Percentiles rank a stretch among this genome's conserved stretches.
Conservation (phyloP, 495 filamentous ascomycete species). For the Xylaria bambusicola region DNA sequence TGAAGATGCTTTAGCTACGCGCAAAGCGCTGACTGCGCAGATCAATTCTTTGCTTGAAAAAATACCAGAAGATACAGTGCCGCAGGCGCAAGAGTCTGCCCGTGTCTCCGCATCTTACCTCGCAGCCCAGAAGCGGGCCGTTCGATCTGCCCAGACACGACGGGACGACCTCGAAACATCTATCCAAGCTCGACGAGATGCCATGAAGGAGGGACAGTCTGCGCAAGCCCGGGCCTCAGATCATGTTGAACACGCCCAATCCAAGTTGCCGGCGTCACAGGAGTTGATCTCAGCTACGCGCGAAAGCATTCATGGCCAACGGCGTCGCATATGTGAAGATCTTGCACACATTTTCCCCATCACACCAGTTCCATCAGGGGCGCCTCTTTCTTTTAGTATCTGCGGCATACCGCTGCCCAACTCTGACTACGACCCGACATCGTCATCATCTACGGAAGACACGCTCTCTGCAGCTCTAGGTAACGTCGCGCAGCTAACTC, state of each 20-base stretch:
- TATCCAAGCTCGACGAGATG: slow-evolving; percentile 62
- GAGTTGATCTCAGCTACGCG: slow-evolving; percentile 57
- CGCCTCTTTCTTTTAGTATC: slow-evolving; percentile 74
- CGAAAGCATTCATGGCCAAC: slow-evolving; percentile 73
- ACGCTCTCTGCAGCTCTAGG: slow-evolving; percentile 80
- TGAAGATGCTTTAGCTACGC: slow-evolving; percentile 82
- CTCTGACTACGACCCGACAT: slow-evolving; percentile 60
- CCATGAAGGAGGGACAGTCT: slow-evolving; percentile 64
- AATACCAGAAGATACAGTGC: slow-evolving; percentile 49
- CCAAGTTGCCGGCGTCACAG: slow-evolving; percentile 58
- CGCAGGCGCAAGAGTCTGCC: slow-evolving; percentile 65
- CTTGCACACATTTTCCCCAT: slow-evolving; percentile 78
- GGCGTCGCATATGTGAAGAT: slow-evolving; percentile 83
- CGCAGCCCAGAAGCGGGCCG: slow-evolving; percentile 59
- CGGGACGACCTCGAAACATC: slow-evolving; percentile 65
- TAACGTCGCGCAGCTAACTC: slow-evolving; percentile 73
- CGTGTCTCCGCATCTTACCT: slow-evolving; percentile 62
- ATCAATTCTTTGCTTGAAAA: slow-evolving; percentile 71
- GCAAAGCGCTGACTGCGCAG: slow-evolving; percentile 71
- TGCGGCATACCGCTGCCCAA: slow-evolving; percentile 76
- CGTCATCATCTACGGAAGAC: slow-evolving; percentile 58
- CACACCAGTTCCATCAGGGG: slow-evolving; percentile 53
- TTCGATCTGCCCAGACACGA: slow-evolving; percentile 61
- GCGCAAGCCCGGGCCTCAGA: slow-evolving; percentile 58
- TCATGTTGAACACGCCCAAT: slow-evolving; percentile 56